Evolutionary conservation across 2,329 filamentous ascomycete species (phyloP).

Genomic region (Botrytis cinerea): DNA sequence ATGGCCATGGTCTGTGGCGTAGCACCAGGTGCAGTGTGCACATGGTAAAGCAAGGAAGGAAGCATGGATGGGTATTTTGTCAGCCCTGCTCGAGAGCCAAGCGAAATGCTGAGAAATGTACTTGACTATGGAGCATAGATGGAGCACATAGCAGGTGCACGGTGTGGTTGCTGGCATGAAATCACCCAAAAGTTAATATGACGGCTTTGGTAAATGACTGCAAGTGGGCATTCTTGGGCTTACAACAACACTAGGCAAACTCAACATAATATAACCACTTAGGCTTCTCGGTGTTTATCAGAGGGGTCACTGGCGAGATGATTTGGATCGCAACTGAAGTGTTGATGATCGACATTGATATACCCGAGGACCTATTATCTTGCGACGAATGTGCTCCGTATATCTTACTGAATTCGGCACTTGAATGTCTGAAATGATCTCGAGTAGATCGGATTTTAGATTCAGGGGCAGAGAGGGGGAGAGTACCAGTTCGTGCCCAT

Average conservation of each 20-base stretch:
- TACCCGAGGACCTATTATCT: background rate
- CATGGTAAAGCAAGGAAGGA: conserved; percentile 1
- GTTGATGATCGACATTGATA: conserved; percentile 1
- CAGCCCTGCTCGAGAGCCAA: conserved; percentile 16
- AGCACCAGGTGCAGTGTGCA: conserved; percentile 9
- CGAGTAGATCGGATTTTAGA: background rate
- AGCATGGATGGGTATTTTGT: conserved; percentile 5
- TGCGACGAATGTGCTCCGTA: background rate
- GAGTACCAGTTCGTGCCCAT: background rate
- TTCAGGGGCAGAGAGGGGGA: conserved; percentile 2
- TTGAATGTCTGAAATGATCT: background rate
- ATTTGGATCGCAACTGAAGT: background rate
- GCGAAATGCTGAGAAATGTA: background rate
- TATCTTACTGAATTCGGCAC: too few relatives aligned
- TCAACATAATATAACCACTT: too few relatives aligned
- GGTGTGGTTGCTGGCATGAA: background rate
- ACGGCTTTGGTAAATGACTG: background rate
- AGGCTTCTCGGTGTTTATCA: background rate
- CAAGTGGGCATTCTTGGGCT: background rate
- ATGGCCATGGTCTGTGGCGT: conserved; percentile 18
- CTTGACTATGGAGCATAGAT: background rate
- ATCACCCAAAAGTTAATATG: background rate
- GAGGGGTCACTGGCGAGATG: background rate
- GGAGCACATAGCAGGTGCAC: background rate
- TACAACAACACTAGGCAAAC: background rate